Conservation (phyloP, 208 protist species). For the Leishmania tarentolae region DNA sequence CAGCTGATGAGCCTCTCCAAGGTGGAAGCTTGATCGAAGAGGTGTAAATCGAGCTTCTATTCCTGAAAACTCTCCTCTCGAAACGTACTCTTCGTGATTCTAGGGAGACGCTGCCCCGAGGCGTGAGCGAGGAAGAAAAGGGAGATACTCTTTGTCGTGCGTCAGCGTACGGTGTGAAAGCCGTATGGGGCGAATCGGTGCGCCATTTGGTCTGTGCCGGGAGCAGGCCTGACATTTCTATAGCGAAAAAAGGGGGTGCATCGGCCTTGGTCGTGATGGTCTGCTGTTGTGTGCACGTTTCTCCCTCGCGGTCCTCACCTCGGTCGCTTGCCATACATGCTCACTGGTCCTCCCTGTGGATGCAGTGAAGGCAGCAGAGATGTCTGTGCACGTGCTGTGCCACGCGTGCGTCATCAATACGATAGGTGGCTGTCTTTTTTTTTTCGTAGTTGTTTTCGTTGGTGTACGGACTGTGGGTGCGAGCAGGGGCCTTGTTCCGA, state of each 20-base stretch:
- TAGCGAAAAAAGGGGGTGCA: not conserved
- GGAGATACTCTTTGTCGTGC: not conserved
- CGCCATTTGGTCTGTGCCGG: not conserved
- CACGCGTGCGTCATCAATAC: not conserved
- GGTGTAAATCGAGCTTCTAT: not conserved
- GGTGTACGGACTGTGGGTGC: not conserved
- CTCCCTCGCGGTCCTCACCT: not conserved
- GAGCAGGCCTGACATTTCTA: not conserved
- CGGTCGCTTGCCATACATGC: not conserved
- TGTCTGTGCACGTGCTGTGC: not conserved
- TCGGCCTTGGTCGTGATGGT: not conserved
- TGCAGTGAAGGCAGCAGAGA: not conserved
- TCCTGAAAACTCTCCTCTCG: not conserved
- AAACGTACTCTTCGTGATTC: not conserved
- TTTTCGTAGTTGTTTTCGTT: not conserved
- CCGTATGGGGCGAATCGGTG: not conserved
- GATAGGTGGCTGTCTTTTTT: not conserved
- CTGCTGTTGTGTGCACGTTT: not conserved
- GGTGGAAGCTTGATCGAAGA: not conserved
- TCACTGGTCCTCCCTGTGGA: not conserved
- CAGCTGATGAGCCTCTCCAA: conserved; percentile 55
- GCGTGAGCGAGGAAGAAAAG: not conserved
- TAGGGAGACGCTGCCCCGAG: not conserved
- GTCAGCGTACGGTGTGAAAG: not conserved
- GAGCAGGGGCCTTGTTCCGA: not conserved